Evolutionary conservation across 495 filamentous ascomycete species (phyloP).

Genomic region (Letharia columbiana): DNA sequence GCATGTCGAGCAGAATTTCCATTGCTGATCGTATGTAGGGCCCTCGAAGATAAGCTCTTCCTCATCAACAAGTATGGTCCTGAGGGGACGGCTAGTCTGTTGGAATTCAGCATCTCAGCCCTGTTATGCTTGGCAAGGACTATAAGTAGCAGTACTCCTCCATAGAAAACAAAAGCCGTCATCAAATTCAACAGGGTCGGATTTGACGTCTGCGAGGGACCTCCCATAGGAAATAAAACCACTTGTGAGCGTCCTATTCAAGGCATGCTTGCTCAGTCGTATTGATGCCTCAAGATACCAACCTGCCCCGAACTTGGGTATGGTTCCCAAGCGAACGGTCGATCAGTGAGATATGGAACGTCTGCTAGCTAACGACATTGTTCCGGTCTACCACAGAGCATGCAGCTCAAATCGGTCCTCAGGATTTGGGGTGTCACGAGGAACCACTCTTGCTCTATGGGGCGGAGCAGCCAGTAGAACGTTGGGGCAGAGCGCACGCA

Average conservation of each 20-base stretch:
- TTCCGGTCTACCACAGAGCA: not conserved
- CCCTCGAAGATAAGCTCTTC: constrained; percentile 19
- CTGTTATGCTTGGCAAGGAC: no score
- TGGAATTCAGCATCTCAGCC: no score
- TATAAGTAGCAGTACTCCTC: no score
- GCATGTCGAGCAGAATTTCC: not conserved
- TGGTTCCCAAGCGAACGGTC: not conserved
- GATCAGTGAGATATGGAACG: not conserved
- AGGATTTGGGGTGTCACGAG: not conserved
- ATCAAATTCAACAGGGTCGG: no score
- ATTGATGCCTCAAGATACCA: no score
- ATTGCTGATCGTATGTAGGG: not conserved
- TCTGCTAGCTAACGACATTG: not conserved
- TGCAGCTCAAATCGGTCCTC: not conserved
- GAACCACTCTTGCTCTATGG: not conserved
- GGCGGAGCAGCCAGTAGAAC: not conserved
- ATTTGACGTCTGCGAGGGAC: no score
- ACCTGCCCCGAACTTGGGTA: no score
- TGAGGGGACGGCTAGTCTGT: not conserved
- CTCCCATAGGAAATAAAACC: no score
- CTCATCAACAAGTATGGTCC: constrained; percentile 22
- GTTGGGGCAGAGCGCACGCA: no score
- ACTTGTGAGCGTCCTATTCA: no score
- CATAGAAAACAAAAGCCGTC: no score
- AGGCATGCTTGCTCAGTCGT: no score